Base-by-base conservation (phyloP, 164 flowering plant species). In the Malania oleifera region DNA sequence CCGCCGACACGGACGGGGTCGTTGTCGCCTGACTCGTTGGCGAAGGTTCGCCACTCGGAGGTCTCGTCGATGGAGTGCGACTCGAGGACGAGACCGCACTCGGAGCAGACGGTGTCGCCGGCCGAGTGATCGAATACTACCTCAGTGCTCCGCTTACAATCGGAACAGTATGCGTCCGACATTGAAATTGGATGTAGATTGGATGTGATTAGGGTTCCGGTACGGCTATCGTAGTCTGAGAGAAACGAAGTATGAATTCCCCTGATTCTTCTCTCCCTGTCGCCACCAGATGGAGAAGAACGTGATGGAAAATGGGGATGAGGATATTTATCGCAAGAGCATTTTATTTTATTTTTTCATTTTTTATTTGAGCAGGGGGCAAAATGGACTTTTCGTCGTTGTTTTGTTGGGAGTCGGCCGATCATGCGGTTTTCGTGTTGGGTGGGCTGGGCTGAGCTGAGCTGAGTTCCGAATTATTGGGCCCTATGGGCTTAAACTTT, bases 51-150 rank as follows among this genome's bases (percentile, higher is more conserved):
- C 82, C 82, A 78, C 77, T 78, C 82, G 46, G 79, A 78, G 26
- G 77, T 78, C 74, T 78, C 82, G 57, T 78, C 82, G 64, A 78
- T 68, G 56, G 79, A 75, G 69, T 78, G 79, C 0, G 82, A 75
- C 54, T 78, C 82, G 19, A 75, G 71, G 10, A 78, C 78, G 46
- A 78, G 67, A 1, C 82, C 82, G 66, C 82, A 78, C 69, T 78
- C 82, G 17, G 82, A 78, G 61, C 82, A 78, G 7, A 78, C 72
- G 15, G 73, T 78, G 70, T 78, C 82, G 1, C 82, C 82, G 3
- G 82, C 82, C 24, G 82, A 75, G 71, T 73, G 79, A 56, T 78
- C 82, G 71, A 78, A 75, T 40, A 78, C 82, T 40, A 78, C 79
- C 71, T 78, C 82, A 50, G 82, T 78, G 39, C 61, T 56, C 43